Base-by-base conservation (phyloP, 768 basidiomycete genomes). In the Russula lepida region DNA sequence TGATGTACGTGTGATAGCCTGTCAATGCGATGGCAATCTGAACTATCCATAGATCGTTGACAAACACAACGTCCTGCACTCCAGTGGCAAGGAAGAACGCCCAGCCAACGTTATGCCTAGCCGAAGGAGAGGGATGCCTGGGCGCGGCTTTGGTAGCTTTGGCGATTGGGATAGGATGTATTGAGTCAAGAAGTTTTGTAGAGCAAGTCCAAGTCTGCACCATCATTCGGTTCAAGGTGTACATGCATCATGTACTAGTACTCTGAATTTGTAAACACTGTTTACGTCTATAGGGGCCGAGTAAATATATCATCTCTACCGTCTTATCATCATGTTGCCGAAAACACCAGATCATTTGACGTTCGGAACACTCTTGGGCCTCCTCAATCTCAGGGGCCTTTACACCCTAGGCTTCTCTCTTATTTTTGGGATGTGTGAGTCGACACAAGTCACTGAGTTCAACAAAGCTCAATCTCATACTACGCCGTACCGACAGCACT, bases 341-440 rank as follows among this genome's bases (percentile, higher is more conserved):
- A 56, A 63, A 17, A 56, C 64, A 33, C 55, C 59, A 11, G 56
- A 71, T 41, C 63, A 43, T 21, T 46, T 64, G 35, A 63, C 66
- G 11, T 64, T 60, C 27, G 35, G 32, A 4, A 64, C 65, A 15
- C 41, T 71, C 28, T 15, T 66, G 12, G 59, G 55, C 30, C 58
- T 72, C n/a, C 60, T 73, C 57, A 69, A 59, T 44, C 57, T 68
- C 6, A 64, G 63, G 43, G 77, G 78, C 19, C 51, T 79, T 4
- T 85, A 86, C 64, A 69, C 81, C 28, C 62, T 85, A 28, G 79
- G 75, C n/a, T 86, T 82, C 73, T 75, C 75, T 12, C 85, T 82
- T 80, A 70, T 85, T 30, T 83, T 83, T 71, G 86, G 86, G 61
- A 85, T 84, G 86, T 83, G 85, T 85, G 69, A 72, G 83, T 79